Conservation (phyloP, 2,329 filamentous ascomycete species). For the Verticillium nonalfalfae region DNA sequence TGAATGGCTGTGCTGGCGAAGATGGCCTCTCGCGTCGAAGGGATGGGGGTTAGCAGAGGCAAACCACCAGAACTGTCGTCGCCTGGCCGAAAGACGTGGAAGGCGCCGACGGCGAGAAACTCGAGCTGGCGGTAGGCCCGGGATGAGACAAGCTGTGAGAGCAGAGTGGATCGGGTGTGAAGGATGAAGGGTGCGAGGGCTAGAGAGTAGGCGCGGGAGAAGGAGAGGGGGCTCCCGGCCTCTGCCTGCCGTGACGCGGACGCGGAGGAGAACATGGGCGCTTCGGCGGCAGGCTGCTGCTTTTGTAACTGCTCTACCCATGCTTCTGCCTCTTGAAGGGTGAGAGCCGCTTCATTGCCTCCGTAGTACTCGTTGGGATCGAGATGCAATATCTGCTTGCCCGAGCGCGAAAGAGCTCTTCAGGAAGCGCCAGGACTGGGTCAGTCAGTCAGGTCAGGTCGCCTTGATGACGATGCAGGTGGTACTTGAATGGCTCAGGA, state of each 20-base stretch:
- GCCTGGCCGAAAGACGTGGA: constrained; percentile 64
- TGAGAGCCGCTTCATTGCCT: constrained; percentile 77
- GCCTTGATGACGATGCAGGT: constrained; percentile 4
- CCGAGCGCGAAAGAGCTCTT: constrained; percentile 88
- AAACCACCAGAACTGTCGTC: constrained; percentile 14
- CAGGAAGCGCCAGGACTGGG: constrained; percentile 41
- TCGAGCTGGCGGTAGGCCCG: constrained; percentile 84
- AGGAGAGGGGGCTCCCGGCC: constrained; percentile 39
- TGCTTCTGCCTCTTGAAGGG: constrained; percentile 69
- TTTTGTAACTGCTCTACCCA: constrained; percentile 50
- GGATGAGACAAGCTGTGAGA: constrained; percentile 80
- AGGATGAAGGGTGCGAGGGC: constrained; percentile 82
- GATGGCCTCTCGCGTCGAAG: constrained; percentile 85
- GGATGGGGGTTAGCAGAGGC: constrained; percentile 60
- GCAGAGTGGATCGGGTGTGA: constrained; percentile 72
- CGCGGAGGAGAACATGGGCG: constrained; percentile 26
- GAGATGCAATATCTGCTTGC: constrained; percentile 85
- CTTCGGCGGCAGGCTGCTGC: constrained; percentile 17
- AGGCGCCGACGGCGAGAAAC: constrained; percentile 88
- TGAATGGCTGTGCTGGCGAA: constrained; percentile 74
- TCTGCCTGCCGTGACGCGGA: constrained; percentile 27
- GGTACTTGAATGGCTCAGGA: constrained; percentile 18
- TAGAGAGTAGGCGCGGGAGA: constrained; percentile 72
- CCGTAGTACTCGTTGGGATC: constrained; percentile 88
- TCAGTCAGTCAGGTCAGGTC: constrained; percentile 52